phyloP scores from a whole-genome alignment of 768 basidiomycete genomes.

The Trametes cingulata region DNA sequence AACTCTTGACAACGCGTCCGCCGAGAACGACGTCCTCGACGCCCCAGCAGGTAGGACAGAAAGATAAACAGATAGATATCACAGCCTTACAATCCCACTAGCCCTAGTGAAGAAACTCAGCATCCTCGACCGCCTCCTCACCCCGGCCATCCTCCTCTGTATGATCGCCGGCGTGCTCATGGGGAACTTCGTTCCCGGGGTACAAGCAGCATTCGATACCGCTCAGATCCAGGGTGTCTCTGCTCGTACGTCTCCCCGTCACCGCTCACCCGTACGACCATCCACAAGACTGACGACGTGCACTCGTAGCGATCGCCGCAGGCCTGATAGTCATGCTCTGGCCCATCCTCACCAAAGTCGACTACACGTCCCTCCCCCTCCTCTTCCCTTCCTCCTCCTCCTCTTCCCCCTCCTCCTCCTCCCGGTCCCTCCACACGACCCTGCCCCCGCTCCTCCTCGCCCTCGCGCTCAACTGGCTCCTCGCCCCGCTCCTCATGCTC shows the following conservation, averaged over 20 bases:
- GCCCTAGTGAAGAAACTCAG: slow-evolving; percentile 36
- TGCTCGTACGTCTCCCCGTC: slow-evolving; percentile 57
- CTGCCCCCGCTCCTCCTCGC: slow-evolving; percentile 67
- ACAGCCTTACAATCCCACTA: not conserved
- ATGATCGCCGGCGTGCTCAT: slow-evolving; percentile 81
- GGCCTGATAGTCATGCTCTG: slow-evolving; percentile 90
- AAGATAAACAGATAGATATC: no score
- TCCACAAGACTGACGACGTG: not conserved
- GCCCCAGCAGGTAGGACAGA: slow-evolving; percentile 5
- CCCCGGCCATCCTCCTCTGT: slow-evolving; percentile 62
- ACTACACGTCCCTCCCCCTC: slow-evolving; percentile 67
- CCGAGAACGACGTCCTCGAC: not conserved
- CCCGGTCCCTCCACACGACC: no score
- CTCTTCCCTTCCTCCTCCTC: slow-evolving; percentile 57
- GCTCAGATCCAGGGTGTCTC: slow-evolving; percentile 70
- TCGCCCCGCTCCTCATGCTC: slow-evolving; percentile 84
- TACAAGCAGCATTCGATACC: slow-evolving; percentile 63
- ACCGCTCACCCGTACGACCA: not conserved
- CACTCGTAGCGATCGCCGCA: slow-evolving; percentile 69
- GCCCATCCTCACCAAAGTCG: slow-evolving; percentile 76
- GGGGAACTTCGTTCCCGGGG: slow-evolving; percentile 62
- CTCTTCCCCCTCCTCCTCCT: no score
- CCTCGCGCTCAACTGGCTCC: slow-evolving; percentile 74
- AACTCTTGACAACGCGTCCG: no score
- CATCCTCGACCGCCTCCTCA: slow-evolving; percentile 60